Evolutionary conservation across 495 filamentous ascomycete genomes (phyloP), one percentile per base, ranked within the genome.

Genomic region (Schizothecium vesticola): DNA sequence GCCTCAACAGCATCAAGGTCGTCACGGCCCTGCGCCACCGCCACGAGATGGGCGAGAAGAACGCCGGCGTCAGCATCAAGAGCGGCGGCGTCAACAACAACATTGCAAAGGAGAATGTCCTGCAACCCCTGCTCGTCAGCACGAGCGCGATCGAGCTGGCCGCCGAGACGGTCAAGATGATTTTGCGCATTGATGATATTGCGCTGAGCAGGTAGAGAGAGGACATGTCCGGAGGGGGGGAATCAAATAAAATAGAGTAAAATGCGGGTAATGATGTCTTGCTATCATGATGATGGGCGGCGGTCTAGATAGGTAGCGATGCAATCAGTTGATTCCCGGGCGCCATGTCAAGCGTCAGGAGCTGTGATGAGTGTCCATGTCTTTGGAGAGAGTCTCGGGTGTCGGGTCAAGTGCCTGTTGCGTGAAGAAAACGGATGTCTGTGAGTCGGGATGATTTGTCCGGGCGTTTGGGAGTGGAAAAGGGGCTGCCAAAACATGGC

Each of bases 161-260:
- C 51, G 92, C 92, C 3, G 95, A 99, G 85, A 98, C 95, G 66
- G 93, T 97, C 71, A 99, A 98, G 87, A 96, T 98, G 93, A 85
- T 97, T 80, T 86, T 97, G 81, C 89, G 94, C 81, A 97, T 97
- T 82, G 94, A 97, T 80, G 94, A 97, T 80, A 94, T 96, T 80
- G 91, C 91, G 10, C 74, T 87, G 73, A 77, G 72, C 72, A 75
- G 77, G 73, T 79, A 78, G 56, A 74, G 22, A 43, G 51, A 19
- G 12, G 19, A 24, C 5, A 10, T 6, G 43, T n/a, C 6, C 16
- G 16, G 43, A n/a, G 43, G 0, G 28, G 33, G 36, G 43, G 59
- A 59, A 56, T 51, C 62, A 59, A 57, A 33, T 24, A 71, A 65
- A 33, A 13, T 36, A 26, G 51, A 51, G 56, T n/a, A 33, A 51